Evolutionary conservation across 495 filamentous ascomycete genomes (phyloP).

Genomic region (Sabuloglossum arenarium): DNA sequence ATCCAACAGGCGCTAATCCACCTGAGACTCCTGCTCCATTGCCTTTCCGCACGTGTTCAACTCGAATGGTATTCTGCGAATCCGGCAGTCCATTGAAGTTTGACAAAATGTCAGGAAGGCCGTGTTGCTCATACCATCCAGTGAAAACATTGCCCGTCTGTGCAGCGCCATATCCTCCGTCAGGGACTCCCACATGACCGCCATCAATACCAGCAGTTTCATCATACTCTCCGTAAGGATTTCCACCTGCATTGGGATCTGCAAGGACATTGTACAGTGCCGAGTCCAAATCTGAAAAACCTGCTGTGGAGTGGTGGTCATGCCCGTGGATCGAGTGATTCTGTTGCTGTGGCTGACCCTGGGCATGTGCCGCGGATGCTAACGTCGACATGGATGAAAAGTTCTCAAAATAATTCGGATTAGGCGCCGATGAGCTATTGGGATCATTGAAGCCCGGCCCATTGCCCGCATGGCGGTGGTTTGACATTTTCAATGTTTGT

Average conservation of each 20-base stretch:
- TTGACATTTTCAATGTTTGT: slow-evolving; percentile 1
- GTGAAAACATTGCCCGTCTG: neutral
- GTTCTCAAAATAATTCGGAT: slow-evolving; percentile 3
- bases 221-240: neutral
- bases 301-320: neutral
- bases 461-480: neutral
- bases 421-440: neutral
- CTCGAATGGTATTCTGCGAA: neutral
- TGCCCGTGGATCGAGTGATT: neutral
- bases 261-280: neutral
- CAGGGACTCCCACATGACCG: neutral
- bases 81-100: neutral
- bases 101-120: neutral
- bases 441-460: neutral
- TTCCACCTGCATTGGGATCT: neutral
- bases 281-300: neutral
- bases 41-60: neutral
- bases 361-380: slow-evolving; percentile 5
- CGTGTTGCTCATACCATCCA: neutral
- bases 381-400: slow-evolving; percentile 6
- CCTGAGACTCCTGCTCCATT: neutral
- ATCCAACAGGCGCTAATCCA: neutral
- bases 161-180: neutral
- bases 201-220: neutral
- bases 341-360: slow-evolving; percentile 2